Base-by-base conservation (phyloP, 2,329 filamentous ascomycete genomes). In the Macrophomina pseudophaseolina region DNA sequence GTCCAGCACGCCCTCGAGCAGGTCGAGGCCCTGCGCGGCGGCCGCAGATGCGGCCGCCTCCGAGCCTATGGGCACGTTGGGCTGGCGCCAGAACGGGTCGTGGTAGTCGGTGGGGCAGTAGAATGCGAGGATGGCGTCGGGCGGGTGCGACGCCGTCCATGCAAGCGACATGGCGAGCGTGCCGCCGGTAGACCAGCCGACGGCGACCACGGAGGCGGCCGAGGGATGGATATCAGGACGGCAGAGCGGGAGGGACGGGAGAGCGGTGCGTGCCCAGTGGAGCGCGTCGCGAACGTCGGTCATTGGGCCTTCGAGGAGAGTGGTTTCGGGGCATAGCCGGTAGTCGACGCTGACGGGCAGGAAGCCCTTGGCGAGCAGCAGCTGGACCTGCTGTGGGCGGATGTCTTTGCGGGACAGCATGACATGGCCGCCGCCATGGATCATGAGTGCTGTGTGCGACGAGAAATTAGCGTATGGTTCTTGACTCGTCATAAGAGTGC, bases 101-200 rank as follows among this genome's bases (percentile, higher is more conserved):
- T 81, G 75, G 65, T 78, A 82, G 70, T 82, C 74, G 0, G 75
- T 75, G 2, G 80, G 83, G 9, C 73, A 71, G 65, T 86, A 86
- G 60, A 86, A 83, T 0, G 74, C 75, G 0, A 86, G 71, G 2
- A 83, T 78, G 0, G 80, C 83, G 0, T 78, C 69, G 0, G 84
- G 84, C 0, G 82, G 33, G 12, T 66, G 23, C 0, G 56, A 42
- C 0, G 76, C 68, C 0, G 80, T 84, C 73, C 75, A 85, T 0
- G 68, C 80, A 0, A 82, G 69, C 0, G 79, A 74, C 76, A 85
- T 76, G 1, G 83, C 84, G 0, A 86, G 73, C 3, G 76, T 74
- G 0, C 82, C 84, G 0, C 83, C 84, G 0, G 79, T 76, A 0
- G 83, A 86, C 83, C 83, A 86, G 0, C 84, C 83, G 0, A 85